phyloP scores from a whole-genome alignment of 129 eudicot genomes.

The Flaveria brownii region DNA sequence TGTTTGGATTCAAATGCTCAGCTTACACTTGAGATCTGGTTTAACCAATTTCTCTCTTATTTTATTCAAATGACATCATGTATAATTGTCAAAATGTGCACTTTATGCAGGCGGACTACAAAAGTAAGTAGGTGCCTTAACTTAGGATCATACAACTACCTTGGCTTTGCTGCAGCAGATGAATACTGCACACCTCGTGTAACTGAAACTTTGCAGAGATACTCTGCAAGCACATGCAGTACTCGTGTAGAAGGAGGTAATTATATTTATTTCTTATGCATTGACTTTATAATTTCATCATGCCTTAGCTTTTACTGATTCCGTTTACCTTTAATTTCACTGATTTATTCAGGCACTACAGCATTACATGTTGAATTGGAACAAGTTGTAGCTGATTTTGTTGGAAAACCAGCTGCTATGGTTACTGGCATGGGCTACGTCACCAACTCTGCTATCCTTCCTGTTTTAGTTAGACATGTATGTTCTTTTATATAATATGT shows the following conservation, averaged over 20 bases:
- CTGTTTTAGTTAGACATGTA: conserved; percentile 87
- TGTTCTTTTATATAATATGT: not conserved
- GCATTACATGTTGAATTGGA: conserved; percentile 75
- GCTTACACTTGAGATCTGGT: conserved; percentile 6
- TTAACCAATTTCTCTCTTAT: not conserved
- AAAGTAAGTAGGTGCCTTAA: conserved; percentile 72
- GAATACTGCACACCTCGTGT: conserved; percentile 94
- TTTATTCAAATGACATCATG: not conserved
- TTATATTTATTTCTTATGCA: not conserved
- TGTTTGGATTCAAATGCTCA: conserved; percentile 15
- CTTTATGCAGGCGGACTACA: conserved; percentile 65
- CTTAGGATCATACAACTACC: conserved; percentile 95
- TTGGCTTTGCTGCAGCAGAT: conserved; percentile 97
- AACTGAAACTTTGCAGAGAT: conserved; percentile 67
- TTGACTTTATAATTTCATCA: not conserved
- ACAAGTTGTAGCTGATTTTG: conserved; percentile 78
- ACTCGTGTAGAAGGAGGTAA: conserved; percentile 93
- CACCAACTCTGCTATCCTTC: conserved; percentile 89
- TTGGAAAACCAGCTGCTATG: conserved; percentile 83
- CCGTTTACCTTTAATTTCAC: not conserved
- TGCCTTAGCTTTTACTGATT: not conserved
- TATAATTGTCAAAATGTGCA: conserved; percentile 13
- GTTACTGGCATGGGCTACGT: conserved; percentile 98
- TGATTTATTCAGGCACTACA: conserved; percentile 65
- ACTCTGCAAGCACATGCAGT: conserved; percentile 83